A percentile compares a stretch with the other conserved stretches of the same genome.
Conservation (phyloP, 2,329 filamentous ascomycete species). For the Venturia effusa region DNA sequence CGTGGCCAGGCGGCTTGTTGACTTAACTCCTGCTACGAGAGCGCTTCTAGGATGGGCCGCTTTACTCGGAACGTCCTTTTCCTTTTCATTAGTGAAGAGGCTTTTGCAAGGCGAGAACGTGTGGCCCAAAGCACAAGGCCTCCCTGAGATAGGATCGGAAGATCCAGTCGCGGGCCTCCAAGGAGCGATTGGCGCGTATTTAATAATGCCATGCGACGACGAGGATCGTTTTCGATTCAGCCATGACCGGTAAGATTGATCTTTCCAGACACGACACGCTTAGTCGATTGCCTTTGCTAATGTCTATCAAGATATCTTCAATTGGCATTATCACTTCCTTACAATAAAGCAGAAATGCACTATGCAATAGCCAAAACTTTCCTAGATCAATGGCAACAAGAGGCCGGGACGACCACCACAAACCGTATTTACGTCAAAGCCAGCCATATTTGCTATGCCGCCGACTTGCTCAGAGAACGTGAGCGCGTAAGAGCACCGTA, state of each 20-base stretch:
- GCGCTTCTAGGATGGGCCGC: slow-evolving; percentile 80
- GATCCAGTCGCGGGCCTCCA: slow-evolving; percentile 73
- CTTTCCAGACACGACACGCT: slow-evolving; percentile 57
- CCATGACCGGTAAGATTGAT: slow-evolving; percentile 46
- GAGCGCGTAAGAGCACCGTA: slow-evolving; percentile 54
- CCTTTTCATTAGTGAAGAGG: slow-evolving; percentile 67
- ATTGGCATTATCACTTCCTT: slow-evolving; percentile 58
- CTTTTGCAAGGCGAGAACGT: slow-evolving; percentile 62
- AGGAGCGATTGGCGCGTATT: slow-evolving; percentile 65
- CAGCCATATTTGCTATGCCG: slow-evolving; percentile 68
- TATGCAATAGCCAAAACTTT: slow-evolving; percentile 77
- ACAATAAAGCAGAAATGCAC: slow-evolving; percentile 68
- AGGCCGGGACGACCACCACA: slow-evolving; percentile 41
- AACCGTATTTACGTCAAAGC: slow-evolving; percentile 58
- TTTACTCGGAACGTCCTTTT: slow-evolving; percentile 71
- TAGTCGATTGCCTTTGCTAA: slow-evolving; percentile 40
- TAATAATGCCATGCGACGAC: slow-evolving; percentile 69
- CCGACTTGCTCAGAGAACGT: slow-evolving; percentile 60
- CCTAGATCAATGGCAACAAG: slow-evolving; percentile 55
- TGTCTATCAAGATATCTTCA: slow-evolving; percentile 38
- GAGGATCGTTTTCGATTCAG: slow-evolving; percentile 81
- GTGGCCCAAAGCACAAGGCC: slow-evolving; percentile 28
- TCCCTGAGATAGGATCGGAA: slow-evolving; percentile 48
- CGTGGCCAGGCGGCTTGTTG: slow-evolving; percentile 64
- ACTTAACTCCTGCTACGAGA: slow-evolving; percentile 63